Evolutionary conservation across 2,329 filamentous ascomycete genomes (phyloP), one percentile per base, ranked within the genome.

Genomic region (Gaeumannomyces tritici): DNA sequence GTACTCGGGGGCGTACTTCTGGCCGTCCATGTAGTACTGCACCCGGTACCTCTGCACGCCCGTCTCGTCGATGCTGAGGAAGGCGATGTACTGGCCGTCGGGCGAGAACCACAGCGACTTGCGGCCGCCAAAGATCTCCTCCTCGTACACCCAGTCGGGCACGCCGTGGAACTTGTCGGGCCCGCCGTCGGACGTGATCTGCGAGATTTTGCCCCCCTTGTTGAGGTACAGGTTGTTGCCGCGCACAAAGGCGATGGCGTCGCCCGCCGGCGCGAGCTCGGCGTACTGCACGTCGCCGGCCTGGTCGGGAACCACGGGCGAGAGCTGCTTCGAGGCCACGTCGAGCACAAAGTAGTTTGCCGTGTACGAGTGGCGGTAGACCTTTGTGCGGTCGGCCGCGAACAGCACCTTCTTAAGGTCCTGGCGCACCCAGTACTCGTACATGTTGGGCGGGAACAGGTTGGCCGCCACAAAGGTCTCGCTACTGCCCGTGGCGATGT

Each of bases 91-190:
- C 69, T 91, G 88, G 60, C 93, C 95, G 72, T 96, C 91, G 42
- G 88, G 83, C 42, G 91, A 93, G 93, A 93, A 99, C 95, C 96
- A 99, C 1, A 93, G 96, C 7, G 90, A 95, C 65, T 85, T 91
- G 68, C 90, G 89, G 2, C 84, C 88, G 21, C 79, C 74, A 65
- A 98, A 90, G 3, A 96, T 90, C 73, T 96, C 91, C 66, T 84
- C 81, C 72, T 96, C 91, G 71, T 96, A 96, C 0, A 98, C 95
- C 95, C 95, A 99, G 73, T 99, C 96, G 0, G 95, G 95, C 24
- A 97, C 86, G 26, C 96, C 95, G 69, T 99, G 97, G 75, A 99
- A 99, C 64, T 95, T 85, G 68, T 98, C 87, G 0, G 86, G 80
- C 0, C 93, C 91, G 18, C 96, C 95, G 71, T 99, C 93, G 61